Percentiles rank a stretch among this genome's conserved stretches.
phyloP scores from a whole-genome alignment of 2,329 filamentous ascomycete species.

The Diaporthe velutina region DNA sequence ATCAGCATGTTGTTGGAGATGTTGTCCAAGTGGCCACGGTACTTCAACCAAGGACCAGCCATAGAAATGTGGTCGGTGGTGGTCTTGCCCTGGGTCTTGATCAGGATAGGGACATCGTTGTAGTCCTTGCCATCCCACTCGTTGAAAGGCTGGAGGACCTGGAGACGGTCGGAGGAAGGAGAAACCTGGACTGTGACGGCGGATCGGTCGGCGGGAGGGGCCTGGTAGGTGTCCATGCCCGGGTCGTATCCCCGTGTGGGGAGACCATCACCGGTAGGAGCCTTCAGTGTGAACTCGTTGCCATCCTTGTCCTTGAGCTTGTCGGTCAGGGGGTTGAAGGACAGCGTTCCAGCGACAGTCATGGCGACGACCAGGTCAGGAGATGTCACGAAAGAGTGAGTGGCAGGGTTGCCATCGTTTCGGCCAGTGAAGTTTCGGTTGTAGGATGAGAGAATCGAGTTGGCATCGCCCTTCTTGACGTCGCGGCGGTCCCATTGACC shows the following conservation, averaged over 20 bases:
- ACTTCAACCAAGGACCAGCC: constrained; percentile 98
- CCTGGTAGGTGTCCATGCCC: constrained; percentile 94
- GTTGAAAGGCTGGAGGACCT: constrained; percentile 87
- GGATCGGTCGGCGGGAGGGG: constrained; percentile 84
- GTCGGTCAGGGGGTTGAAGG: constrained; percentile 96
- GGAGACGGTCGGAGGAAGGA: constrained; percentile 92
- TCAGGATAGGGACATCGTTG: constrained; percentile 86
- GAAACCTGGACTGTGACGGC: constrained; percentile 84
- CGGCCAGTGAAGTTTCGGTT: constrained; percentile 99
- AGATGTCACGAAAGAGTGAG: constrained; percentile 62
- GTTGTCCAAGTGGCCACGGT: constrained; percentile 98
- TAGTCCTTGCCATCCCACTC: constrained; percentile 95
- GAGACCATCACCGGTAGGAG: constrained; percentile 85
- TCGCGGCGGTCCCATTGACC: constrained; percentile 96
- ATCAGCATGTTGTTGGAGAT: constrained; percentile 99
- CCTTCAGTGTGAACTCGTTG: constrained; percentile 91
- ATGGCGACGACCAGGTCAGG: constrained; percentile 60
- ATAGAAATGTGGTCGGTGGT: constrained; percentile 98
- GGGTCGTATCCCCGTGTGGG: constrained; percentile 86
- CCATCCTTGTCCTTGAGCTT: constrained; percentile 94
- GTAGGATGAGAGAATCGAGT: constrained; percentile 98
- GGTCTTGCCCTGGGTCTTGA: constrained; percentile 97
- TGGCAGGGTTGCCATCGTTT: constrained; percentile 72
- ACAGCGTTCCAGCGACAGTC: constrained; percentile 57
- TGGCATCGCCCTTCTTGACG: constrained; percentile 93